Percentiles rank a stretch among this genome's conserved stretches.
These are phyloP conservation scores for Zostera marina DNA, from an alignment of 116 monocot species.

Conservation along the genomic window DNA sequence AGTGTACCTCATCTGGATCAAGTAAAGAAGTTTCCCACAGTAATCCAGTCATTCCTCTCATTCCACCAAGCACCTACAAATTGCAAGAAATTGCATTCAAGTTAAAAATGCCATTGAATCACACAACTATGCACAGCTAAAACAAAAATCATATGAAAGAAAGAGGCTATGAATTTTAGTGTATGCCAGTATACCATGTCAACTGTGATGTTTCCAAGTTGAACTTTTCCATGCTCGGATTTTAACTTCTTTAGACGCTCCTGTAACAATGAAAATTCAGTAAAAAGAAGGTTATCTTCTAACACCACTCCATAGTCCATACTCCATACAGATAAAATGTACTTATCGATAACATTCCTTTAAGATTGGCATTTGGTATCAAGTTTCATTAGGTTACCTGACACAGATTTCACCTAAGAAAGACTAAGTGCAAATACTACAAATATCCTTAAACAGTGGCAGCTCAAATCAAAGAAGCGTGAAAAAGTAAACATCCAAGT, in stretches of 20 bases:
- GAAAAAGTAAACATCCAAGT: neutral
- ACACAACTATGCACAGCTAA: neutral
- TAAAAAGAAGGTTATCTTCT: neutral
- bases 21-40: constrained; percentile 95
- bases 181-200: constrained; percentile 53
- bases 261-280: constrained; percentile 23
- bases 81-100: constrained; percentile 2
- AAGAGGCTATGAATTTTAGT: neutral
- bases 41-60: constrained; percentile 96
- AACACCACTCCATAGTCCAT: neutral
- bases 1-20: constrained; percentile 87
- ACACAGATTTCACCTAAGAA: neutral
- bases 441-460: neutral
- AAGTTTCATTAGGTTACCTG: neutral
- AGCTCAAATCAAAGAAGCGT: neutral
- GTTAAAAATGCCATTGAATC: neutral
- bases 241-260: constrained; percentile 91
- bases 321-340: neutral
- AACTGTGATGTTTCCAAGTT: constrained; percentile 85
- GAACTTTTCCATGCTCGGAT: constrained; percentile 74
- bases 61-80: constrained; percentile 89
- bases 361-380: neutral
- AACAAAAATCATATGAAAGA: neutral
- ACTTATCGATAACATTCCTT: neutral
- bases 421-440: too few relatives aligned